Evolutionary conservation across 2,329 filamentous ascomycete species (phyloP).

Genomic region (Grosmannia penicillata): DNA sequence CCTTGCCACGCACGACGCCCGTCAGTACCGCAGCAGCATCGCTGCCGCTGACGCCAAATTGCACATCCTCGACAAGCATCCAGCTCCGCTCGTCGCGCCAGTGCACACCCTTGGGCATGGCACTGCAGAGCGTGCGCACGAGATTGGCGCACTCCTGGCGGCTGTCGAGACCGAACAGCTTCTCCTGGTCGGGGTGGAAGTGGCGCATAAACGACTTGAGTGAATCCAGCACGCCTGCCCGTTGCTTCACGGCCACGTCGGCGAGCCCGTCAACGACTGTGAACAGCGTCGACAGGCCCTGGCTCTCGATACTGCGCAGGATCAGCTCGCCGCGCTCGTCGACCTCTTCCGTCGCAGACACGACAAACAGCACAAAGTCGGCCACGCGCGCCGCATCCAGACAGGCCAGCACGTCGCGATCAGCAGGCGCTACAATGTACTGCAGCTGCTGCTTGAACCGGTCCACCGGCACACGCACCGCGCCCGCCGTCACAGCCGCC

Average conservation of each 20-base stretch:
- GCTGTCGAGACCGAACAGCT: conserved; percentile 75
- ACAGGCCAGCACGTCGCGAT: conserved; percentile 59
- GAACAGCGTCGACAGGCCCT: conserved; percentile 87
- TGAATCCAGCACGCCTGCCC: conserved; percentile 61
- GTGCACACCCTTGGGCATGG: conserved; percentile 80
- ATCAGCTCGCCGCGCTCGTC: conserved; percentile 76
- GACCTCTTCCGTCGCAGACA: conserved; percentile 72
- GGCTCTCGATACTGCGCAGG: conserved; percentile 74
- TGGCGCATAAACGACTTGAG: conserved; percentile 87
- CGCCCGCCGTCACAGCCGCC: conserved; percentile 38
- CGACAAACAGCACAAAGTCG: conserved; percentile 77
- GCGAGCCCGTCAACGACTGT: conserved; percentile 71
- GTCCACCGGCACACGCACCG: conserved; percentile 54
- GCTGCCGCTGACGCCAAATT: conserved; percentile 46
- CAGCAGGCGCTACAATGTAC: conserved; percentile 51
- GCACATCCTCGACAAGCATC: conserved; percentile 77
- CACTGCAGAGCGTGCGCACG: conserved; percentile 80
- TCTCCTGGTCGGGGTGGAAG: conserved; percentile 87
- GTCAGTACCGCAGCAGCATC: conserved; percentile 43
- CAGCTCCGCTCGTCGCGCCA: conserved; percentile 95
- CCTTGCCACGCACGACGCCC: conserved; percentile 72
- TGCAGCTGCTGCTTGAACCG: conserved; percentile 91
- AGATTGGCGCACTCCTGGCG: conserved; percentile 84
- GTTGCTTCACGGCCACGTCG: conserved; percentile 61
- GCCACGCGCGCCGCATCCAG: conserved; percentile 78